phyloP scores from a whole-genome alignment of 306 rosid genomes.

The Acacia acuminata region DNA sequence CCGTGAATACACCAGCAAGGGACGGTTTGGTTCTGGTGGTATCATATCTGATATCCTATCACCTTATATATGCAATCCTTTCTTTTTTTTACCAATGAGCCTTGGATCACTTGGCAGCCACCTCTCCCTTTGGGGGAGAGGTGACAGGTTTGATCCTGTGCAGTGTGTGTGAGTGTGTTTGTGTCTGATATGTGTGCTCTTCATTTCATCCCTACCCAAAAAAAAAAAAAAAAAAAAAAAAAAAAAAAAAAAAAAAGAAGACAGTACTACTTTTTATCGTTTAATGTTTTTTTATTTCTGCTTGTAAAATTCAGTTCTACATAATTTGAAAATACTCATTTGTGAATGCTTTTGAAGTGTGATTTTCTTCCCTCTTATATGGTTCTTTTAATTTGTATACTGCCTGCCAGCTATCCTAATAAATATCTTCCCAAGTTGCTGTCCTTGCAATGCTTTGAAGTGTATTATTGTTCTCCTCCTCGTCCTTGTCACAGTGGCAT shows the following conservation, averaged over 20 bases:
- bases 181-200: no score
- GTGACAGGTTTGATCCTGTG: no score
- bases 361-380: not conserved
- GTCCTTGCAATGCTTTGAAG: conserved; percentile 15
- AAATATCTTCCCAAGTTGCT: conserved; percentile 3
- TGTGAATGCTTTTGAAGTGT: not conserved
- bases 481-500: conserved; percentile 7
- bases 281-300: not conserved
- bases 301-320: not conserved
- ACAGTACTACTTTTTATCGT: not conserved
- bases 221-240: no score
- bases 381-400: not conserved
- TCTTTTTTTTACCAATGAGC: no score
- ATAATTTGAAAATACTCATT: not conserved
- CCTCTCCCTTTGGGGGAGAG: no score
- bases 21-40: no score
- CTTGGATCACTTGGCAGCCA: no score
- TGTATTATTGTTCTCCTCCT: conserved; percentile 16
- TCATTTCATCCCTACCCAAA: no score
- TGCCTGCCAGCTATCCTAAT: conserved; percentile 3
- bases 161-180: no score
- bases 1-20: no score
- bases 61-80: not conserved
- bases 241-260: no score
- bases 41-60: no score